Conservation (phyloP, 2,329 filamentous ascomycete species). For the Bipolaris zeicola region DNA sequence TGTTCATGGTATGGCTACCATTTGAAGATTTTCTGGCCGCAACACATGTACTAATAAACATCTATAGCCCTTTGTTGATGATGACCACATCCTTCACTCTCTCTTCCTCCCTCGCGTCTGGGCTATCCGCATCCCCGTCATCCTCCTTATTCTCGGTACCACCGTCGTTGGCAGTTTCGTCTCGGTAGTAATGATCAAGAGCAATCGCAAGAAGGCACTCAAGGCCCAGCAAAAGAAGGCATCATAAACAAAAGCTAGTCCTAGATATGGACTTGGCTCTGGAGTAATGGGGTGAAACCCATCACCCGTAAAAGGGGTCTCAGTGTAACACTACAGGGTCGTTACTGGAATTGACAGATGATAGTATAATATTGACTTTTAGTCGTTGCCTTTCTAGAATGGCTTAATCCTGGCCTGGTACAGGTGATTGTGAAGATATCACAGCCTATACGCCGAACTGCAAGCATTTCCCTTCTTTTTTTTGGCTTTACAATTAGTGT, state of each 20-base stretch:
- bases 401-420: not conserved
- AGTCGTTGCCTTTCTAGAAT: not conserved
- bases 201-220: slow-evolving; percentile 95
- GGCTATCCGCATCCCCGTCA: slow-evolving; percentile 98
- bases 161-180: slow-evolving; percentile 97
- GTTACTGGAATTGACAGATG: not conserved
- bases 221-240: slow-evolving; percentile 95
- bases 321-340: not conserved
- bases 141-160: slow-evolving; percentile 87
- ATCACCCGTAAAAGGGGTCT: not conserved
- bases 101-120: slow-evolving; percentile 97
- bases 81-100: slow-evolving; percentile 88
- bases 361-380: not conserved
- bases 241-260: slow-evolving; percentile 24
- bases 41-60: not conserved
- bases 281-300: slow-evolving; percentile 2
- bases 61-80: slow-evolving; percentile 90
- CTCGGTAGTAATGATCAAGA: slow-evolving; percentile 96
- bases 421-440: not conserved
- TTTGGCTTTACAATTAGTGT: not conserved
- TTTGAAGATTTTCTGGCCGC: not conserved
- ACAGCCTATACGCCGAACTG: not conserved
- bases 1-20: slow-evolving; percentile 81
- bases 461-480: not conserved
- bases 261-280: not conserved